Evolutionary conservation across 768 basidiomycete genomes (phyloP), one percentile per base, ranked within the genome.

Genomic region (Polyporus arcularius): DNA sequence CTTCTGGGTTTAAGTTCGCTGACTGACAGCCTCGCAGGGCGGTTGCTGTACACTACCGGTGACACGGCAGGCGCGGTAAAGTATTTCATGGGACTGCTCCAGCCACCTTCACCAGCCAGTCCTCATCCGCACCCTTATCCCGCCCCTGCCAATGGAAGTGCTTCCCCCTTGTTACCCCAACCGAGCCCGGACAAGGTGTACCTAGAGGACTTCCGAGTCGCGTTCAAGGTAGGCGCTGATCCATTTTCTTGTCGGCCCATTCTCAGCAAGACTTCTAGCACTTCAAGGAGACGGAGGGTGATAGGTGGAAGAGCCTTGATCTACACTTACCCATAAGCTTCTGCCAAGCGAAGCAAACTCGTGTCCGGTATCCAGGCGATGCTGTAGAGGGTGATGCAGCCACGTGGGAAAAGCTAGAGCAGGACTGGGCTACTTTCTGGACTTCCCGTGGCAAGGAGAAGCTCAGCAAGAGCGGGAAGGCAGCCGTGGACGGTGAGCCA

Each of bases 11-110:
- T 53, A 58, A 16, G 42, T 64, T 52, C 55, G 58, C n/a, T 46
- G 6, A 18, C 4, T n/a, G 9, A 51, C 55, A 14, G 2, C 38
- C 32, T 56, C 57, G 32, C 55, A 93, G 96, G 93, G 38, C 82
- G 96, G 42, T 75, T 98, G 62, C 76, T 94, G 41, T 98, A 97
- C 71, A 94, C 92, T 1, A 89, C 90, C n/a, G 95, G 96, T 11
- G 86, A 96, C 68, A 82, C 89, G 30, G 79, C 80, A 48, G 84
- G 82, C 7, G 94, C 96, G 8, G 87, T 96, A 30, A 77, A 80
- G 45, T 82, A 90, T 59, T 98, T 98, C 71, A 71, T 96, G 18
- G 80, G 83, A 1, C 77, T 96, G 15, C 78, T 98, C 21, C 57
- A 83, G 54, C 77, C 82, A 3, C 67, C 68, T 43, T 55, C 63